Evolutionary conservation across 2,329 filamentous ascomycete genomes (phyloP), one percentile per base, ranked within the genome.

Genomic region (Gnomoniopsis sp.): DNA sequence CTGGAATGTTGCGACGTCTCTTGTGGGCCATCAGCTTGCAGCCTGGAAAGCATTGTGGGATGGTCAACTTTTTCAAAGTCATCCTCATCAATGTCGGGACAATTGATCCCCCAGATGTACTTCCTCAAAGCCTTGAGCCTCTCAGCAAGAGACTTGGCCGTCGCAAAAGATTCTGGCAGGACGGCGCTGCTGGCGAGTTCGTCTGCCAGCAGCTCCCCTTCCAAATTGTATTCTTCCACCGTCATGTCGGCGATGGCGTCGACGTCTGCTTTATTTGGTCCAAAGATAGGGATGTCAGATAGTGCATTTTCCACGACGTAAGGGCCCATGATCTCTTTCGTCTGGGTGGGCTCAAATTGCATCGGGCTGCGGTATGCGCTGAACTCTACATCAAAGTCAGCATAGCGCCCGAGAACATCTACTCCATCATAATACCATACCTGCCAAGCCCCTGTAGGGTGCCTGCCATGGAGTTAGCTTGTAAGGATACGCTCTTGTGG

Each of bases 401-500:
- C n/a, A 41, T 21, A 8, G 6, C 1, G 2, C 15, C 6, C 3
- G 6, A 12, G 26, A 3, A 26, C 12, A 19, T 53, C 43, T 26
- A 19, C 46, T 52, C n/a, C 30, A 23, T 36, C 4, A 38, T 53
- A 57, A 6, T 17, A 62, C 59, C 67, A 60, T 71, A 82, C 82
- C 80, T 70, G 82, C 77, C 10, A 85, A 66, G 0, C 82, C 83
- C 22, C 83, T 78, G 66, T 86, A 78, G 2, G 85, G 84, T 6
- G 82, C 68, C 63, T 81, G 75, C 85, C 85, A 88, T 0, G 84
- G 83, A 15, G 86, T 75, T 61, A 88, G 71, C 62, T 86, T 83
- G 61, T 80, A 86, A 12, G 85, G 72, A 57, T 87, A 83, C 50
- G 82, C 78, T 2, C 81, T 77, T 2, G 83, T 83, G 58, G 78